Evolutionary conservation across 2,329 filamentous ascomycete species (phyloP), one percentile per base, ranked within the genome.

Genomic region (Metarhizium anisopliae): DNA sequence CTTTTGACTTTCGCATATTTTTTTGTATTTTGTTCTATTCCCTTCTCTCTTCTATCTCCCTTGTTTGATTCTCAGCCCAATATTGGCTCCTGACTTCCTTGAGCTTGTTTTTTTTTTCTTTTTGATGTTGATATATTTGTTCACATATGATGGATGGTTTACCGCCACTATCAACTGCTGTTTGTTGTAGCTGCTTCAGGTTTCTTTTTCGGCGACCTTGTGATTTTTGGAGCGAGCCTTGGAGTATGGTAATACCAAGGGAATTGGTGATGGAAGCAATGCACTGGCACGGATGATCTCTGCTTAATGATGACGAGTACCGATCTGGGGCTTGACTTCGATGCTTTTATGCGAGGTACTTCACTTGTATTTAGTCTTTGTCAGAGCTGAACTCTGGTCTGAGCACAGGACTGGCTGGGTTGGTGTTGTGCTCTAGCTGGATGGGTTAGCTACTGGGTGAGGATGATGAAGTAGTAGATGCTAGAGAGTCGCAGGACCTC

Each of bases 41-140:
- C 29, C 49, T 35, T 51, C 11, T 36, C 16, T 35, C 32, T 13
- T 36, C 50, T 38, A 32, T 32, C 50, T 53, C 29, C 25, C 47
- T 51, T n/a, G 6, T 51, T 42, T 50, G 14, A 29, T 6, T 49
- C 20, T 45, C 45, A 7, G 25, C 13, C 45, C 20, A 16, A 49
- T 30, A 64, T 61, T 64, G 61, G 64, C 61, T 60, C 64, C 66
- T 62, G 63, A 66, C 59, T 64, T 66, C 63, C 61, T 60, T 35
- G n/a, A 59, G 61, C 64, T 60, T 61, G 52, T 53, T 56, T 45
- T 40, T 59, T 59, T 18, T 32, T 36, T 25, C 36, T 53, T 45
- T 51, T 51, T 56, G 47, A 53, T 53, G 50, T 52, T 42, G 50
- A 56, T 53, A 52, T 56, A 45, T 16, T 51, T 18, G 50, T 6